Conservation (phyloP, 225 moss, liverwort and hornwort genomes). For the Thuidium tamariscinum region DNA sequence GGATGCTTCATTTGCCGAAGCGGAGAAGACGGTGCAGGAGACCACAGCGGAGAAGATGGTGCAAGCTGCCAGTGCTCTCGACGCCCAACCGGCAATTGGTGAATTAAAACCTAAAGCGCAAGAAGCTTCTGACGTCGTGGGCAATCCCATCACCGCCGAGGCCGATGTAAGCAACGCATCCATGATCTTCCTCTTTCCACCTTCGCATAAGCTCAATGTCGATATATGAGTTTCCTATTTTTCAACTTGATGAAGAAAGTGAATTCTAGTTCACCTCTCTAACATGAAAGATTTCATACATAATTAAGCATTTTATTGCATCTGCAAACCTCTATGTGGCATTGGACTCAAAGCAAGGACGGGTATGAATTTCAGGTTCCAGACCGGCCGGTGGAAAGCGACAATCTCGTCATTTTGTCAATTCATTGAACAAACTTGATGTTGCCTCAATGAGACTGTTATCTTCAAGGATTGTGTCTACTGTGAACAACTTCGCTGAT, state of each 20-base stretch:
- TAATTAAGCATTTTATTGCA: background rate
- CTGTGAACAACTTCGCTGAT: background rate
- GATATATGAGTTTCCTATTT: background rate
- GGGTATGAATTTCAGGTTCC: background rate
- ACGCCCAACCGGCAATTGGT: constrained; percentile 27
- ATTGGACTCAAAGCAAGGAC: background rate
- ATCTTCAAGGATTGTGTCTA: background rate
- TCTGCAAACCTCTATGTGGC: background rate
- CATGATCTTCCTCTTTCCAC: background rate
- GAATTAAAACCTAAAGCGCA: constrained; percentile 23
- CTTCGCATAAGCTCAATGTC: background rate
- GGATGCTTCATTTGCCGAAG: constrained; percentile 16
- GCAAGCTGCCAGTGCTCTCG: constrained; percentile 25
- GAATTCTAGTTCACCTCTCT: background rate
- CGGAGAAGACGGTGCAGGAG: background rate
- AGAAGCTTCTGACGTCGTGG: constrained; percentile 12
- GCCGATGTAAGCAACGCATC: constrained; percentile 29
- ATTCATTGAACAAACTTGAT: background rate
- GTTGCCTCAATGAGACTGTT: background rate
- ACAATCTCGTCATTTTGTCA: background rate
- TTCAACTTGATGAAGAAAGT: background rate
- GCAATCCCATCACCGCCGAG: constrained; percentile 15
- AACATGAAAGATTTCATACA: background rate
- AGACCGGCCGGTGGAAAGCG: too few species aligned
- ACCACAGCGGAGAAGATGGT: background rate